Conservation (phyloP, 1,139 yeast genomes). For the Saccharomyces pastorianus region DNA sequence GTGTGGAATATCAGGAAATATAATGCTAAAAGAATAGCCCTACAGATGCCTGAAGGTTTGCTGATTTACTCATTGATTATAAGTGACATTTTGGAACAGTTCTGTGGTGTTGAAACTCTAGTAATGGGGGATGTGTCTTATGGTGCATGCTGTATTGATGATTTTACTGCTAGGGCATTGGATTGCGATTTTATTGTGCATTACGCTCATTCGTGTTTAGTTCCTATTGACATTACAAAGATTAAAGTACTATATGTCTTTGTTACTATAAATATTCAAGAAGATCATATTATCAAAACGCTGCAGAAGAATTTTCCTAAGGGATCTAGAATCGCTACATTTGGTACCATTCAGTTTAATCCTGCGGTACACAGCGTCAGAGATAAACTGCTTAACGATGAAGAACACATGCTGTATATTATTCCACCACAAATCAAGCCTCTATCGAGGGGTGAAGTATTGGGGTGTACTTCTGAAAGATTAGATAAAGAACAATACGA, state of each 20-base stretch:
- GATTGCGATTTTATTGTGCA: conserved; percentile 94
- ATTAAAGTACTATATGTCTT: conserved; percentile 91
- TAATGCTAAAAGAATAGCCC: conserved; percentile 69
- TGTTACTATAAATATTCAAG: conserved; percentile 88
- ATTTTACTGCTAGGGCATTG: conserved; percentile 82
- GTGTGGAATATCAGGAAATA: conserved; percentile 82
- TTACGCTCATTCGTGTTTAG: conserved; percentile 95
- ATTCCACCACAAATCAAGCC: conserved; percentile 91
- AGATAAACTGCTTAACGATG: conserved; percentile 45
- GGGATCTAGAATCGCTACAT: conserved; percentile 63
- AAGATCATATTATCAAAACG: conserved; percentile 70
- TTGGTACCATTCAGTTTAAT: conserved; percentile 94
- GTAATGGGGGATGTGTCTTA: conserved; percentile 99
- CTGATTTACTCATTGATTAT: conserved; percentile 78
- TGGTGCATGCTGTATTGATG: conserved; percentile 98
- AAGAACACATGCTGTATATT: conserved; percentile 46
- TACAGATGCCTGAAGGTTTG: conserved; percentile 97
- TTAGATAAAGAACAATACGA: conserved; percentile 53
- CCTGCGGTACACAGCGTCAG: conserved; percentile 82
- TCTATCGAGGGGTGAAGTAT: conserved; percentile 87
- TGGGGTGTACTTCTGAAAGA: conserved; percentile 91
- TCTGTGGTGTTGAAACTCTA: conserved; percentile 76
- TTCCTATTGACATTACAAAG: conserved; percentile 84
- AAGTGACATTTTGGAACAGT: conserved; percentile 85
- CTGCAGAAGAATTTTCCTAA: conserved; percentile 57